Evolutionary conservation across 305 asterid genomes (phyloP).

Genomic region (Fraxinus platypoda): DNA sequence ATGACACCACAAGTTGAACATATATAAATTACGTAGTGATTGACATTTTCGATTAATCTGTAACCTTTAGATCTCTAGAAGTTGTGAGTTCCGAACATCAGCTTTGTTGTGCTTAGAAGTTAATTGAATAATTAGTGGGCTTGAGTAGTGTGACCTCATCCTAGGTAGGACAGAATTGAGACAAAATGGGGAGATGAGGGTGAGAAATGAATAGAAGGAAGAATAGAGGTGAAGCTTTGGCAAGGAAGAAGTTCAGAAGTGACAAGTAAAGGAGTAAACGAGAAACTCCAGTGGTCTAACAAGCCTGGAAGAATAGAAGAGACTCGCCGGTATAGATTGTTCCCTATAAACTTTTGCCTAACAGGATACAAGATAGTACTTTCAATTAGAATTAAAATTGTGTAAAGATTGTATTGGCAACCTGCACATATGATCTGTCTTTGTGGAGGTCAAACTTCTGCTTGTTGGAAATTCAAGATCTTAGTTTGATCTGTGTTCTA

Average conservation of each 20-base stretch:
- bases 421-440: background rate
- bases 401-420: background rate
- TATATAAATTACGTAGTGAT: background rate
- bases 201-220: background rate
- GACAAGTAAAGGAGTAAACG: background rate
- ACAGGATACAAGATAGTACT: background rate
- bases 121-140: background rate
- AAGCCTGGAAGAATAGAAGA: background rate
- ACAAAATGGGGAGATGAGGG: background rate
- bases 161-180: background rate
- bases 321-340: background rate
- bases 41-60: background rate
- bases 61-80: background rate
- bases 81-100: background rate
- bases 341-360: background rate
- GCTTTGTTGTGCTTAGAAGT: background rate
- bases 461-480: background rate
- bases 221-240: background rate
- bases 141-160: background rate
- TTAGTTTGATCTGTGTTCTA: background rate
- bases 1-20: background rate
- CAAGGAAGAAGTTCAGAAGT: background rate
- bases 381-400: background rate
- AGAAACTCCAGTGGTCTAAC: background rate
- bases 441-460: too few species aligned